phyloP scores from a whole-genome alignment of 2,329 filamentous ascomycete genomes.

The Trichophyton simii region DNA sequence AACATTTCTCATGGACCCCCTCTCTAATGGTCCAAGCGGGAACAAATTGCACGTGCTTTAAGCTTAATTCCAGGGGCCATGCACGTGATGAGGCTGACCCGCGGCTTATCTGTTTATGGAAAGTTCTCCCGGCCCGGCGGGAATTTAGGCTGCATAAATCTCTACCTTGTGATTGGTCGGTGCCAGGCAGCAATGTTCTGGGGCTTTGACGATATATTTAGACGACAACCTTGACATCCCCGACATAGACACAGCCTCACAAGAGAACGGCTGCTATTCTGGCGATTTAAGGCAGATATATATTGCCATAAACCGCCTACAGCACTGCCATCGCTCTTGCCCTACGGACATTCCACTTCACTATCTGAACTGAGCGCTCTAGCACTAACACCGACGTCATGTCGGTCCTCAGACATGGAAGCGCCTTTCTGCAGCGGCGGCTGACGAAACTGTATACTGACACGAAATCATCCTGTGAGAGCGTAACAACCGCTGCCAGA shows the following conservation, averaged over 20 bases:
- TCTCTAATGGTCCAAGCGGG: not conserved
- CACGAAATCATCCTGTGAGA: conserved; percentile 50
- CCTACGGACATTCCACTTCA: not conserved
- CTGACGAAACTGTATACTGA: conserved; percentile 52
- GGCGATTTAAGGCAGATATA: not conserved
- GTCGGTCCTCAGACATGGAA: conserved; percentile 36
- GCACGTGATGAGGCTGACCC: conserved; percentile 1
- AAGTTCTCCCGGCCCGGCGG: not conserved
- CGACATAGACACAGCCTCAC: not conserved
- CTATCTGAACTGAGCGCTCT: not conserved
- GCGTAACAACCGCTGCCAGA: conserved; percentile 38
- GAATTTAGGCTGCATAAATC: conserved; percentile 3
- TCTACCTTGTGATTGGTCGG: not conserved
- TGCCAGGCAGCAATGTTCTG: conserved; percentile 5
- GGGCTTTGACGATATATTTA: not conserved
- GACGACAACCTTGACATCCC: not conserved
- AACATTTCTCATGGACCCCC: too few species aligned
- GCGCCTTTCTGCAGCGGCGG: conserved; percentile 35
- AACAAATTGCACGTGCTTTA: not conserved
- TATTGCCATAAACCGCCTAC: not conserved
- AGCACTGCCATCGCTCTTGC: not conserved
- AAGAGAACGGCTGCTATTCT: not conserved
- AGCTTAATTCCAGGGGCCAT: not conserved
- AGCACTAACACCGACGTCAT: conserved; percentile 18
- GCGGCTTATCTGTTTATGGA: not conserved